Percentiles rank a stretch among this genome's conserved stretches.
phyloP scores from a whole-genome alignment of 441 rosid genomes.

The Adansonia madagascariensis region DNA sequence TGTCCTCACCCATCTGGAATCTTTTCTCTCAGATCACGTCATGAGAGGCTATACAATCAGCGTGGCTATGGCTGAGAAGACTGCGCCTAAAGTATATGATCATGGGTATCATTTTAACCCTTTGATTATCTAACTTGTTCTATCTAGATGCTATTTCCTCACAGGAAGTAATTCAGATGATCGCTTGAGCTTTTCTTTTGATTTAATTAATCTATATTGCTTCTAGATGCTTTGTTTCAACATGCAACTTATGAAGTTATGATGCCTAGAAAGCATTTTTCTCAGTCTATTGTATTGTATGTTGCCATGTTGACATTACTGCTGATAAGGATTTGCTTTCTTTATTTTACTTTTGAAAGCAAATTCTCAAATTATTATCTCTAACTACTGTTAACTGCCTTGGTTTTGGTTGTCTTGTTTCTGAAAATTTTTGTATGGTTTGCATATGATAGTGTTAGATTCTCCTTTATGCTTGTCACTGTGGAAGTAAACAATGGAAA shows the following conservation, averaged over 20 bases:
- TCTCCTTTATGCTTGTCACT: not conserved
- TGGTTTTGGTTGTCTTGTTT: not conserved
- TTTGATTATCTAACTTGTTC: not conserved
- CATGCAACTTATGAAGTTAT: not conserved
- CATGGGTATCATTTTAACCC: slow-evolving; percentile 54
- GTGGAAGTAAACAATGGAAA: slow-evolving; percentile 12
- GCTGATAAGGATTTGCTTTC: not conserved
- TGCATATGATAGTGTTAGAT: not conserved
- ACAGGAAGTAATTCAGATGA: not conserved
- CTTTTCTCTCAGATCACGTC: slow-evolving; percentile 62
- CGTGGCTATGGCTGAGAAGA: slow-evolving; percentile 91
- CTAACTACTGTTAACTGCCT: not conserved
- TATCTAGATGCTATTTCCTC: not conserved
- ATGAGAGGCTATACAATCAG: slow-evolving; percentile 77
- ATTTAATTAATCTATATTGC: not conserved
- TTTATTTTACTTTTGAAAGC: not conserved
- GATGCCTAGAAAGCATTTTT: not conserved
- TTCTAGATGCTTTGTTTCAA: slow-evolving; percentile 9
- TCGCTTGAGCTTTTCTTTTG: not conserved
- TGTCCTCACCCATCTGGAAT: slow-evolving; percentile 7
- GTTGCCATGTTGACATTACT: not conserved
- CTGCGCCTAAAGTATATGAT: slow-evolving; percentile 68
- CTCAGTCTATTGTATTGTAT: not conserved
- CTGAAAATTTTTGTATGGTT: not conserved
- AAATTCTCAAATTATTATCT: not conserved